Conservation (phyloP, 176 grass and related monocot genomes). For the Aegilops sharonensis region DNA sequence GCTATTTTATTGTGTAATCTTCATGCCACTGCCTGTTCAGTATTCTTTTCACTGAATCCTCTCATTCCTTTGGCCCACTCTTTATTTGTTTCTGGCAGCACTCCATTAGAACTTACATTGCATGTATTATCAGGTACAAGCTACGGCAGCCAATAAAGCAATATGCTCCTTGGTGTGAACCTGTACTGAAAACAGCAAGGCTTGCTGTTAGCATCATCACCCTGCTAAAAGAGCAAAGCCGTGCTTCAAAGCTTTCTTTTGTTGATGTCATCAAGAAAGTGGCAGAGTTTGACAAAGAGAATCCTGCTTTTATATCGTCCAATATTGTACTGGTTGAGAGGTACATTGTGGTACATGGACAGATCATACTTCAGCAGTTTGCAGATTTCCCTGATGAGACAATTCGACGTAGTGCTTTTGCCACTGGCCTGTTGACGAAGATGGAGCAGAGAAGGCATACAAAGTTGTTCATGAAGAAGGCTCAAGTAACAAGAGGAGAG, state of each 20-base stretch:
- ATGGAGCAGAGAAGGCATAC: constrained; percentile 87
- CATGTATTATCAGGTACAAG: constrained; percentile 89
- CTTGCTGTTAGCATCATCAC: constrained; percentile 91
- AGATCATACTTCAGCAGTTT: constrained; percentile 97
- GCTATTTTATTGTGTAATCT: constrained; percentile 14
- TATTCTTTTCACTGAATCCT: constrained; percentile 6
- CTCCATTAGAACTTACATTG: constrained; percentile 15
- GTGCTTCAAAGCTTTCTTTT: constrained; percentile 89
- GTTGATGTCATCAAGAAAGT: constrained; percentile 79
- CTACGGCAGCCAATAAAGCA: constrained; percentile 83
- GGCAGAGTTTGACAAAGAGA: constrained; percentile 61
- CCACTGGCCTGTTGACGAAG: constrained; percentile 70
- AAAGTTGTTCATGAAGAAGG: constrained; percentile 87
- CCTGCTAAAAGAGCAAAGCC: constrained; percentile 87
- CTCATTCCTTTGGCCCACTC: not conserved
- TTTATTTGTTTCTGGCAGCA: constrained; percentile 4
- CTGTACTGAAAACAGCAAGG: constrained; percentile 87
- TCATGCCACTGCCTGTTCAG: not conserved
- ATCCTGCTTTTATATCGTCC: constrained; percentile 69
- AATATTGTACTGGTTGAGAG: constrained; percentile 70
- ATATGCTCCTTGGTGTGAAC: constrained; percentile 87
- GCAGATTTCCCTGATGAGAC: constrained; percentile 89
- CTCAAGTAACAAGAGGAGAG: constrained; percentile 53
- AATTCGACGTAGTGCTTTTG: constrained; percentile 85
- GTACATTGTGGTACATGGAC: constrained; percentile 89